Conservation (phyloP, 139 green algal species). For the Edaphochlamys debaryana region DNA sequence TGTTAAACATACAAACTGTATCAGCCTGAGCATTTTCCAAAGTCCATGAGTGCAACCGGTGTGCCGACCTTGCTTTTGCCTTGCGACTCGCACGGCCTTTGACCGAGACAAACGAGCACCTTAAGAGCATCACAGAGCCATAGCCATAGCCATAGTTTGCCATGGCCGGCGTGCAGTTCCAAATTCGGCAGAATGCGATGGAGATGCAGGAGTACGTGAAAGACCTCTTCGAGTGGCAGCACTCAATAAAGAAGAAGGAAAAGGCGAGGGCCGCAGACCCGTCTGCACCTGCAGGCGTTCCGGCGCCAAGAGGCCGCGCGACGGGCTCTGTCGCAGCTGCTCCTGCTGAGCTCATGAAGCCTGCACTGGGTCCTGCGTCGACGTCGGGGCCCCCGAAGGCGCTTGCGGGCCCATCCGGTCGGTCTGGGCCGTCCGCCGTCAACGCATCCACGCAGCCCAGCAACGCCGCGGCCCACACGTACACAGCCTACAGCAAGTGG, state of each 20-base stretch:
- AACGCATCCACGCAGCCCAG: background rate
- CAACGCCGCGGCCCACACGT: conserved; percentile 71
- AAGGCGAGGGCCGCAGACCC: conserved; percentile 7
- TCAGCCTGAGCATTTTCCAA: too few relatives aligned
- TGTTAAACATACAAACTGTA: too few relatives aligned
- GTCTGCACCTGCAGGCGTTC: background rate
- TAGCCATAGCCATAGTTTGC: too few relatives aligned
- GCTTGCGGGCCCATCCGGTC: background rate
- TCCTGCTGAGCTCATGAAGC: conserved; percentile 44
- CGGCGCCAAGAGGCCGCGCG: conserved; percentile 44
- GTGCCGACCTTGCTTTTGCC: too few relatives aligned
- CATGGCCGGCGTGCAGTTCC: conserved; percentile 66
- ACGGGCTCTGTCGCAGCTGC: conserved; percentile 33
- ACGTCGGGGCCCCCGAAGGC: background rate
- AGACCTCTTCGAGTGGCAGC: conserved; percentile 72
- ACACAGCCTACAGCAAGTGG: conserved; percentile 75
- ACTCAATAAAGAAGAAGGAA: conserved; percentile 62
- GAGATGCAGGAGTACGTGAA: conserved; percentile 75
- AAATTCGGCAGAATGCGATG: conserved; percentile 68
- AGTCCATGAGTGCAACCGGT: too few relatives aligned
- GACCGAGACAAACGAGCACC: too few relatives aligned
- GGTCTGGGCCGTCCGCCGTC: background rate
- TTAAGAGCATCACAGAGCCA: too few relatives aligned
- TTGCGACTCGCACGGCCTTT: too few relatives aligned
- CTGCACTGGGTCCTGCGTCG: conserved; percentile 1